Evolutionary conservation across 2,329 filamentous ascomycete genomes (phyloP).

Genomic region (Penicillium corylophilum): DNA sequence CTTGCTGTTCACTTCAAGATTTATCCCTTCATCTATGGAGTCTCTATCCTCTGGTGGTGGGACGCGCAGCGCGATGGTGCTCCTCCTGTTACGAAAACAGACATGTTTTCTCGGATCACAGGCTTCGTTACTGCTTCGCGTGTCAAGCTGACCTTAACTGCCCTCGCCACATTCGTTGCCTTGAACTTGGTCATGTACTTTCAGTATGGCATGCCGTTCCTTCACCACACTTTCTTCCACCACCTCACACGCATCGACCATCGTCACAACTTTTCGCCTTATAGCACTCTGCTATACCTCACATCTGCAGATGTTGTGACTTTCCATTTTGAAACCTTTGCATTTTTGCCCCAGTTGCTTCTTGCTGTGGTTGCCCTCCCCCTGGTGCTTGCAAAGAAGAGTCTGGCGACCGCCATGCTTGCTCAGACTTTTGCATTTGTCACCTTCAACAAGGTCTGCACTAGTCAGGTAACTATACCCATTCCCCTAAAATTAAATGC

Average conservation of each 20-base stretch:
- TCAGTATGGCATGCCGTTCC: slow-evolving; percentile 74
- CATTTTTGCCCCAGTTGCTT: slow-evolving; percentile 83
- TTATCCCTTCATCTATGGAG: slow-evolving; percentile 94
- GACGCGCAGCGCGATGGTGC: slow-evolving; percentile 26
- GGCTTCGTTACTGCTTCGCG: slow-evolving; percentile 42
- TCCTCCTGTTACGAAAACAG: background rate
- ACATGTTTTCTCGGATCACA: slow-evolving; percentile 18
- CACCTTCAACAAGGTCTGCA: slow-evolving; percentile 98
- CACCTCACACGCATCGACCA: slow-evolving; percentile 92
- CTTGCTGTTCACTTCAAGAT: slow-evolving; percentile 96
- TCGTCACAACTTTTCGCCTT: slow-evolving; percentile 96
- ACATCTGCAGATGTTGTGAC: slow-evolving; percentile 62
- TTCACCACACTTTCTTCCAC: slow-evolving; percentile 89
- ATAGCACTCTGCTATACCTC: slow-evolving; percentile 88
- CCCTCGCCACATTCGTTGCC: slow-evolving; percentile 68
- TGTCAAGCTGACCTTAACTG: slow-evolving; percentile 51
- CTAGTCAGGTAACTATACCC: slow-evolving; percentile 69
- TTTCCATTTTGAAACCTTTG: slow-evolving; percentile 67
- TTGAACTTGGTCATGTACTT: slow-evolving; percentile 79
- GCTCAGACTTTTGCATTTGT: slow-evolving; percentile 97
- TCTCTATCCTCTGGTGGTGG: slow-evolving; percentile 49
- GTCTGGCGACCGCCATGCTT: slow-evolving; percentile 80
- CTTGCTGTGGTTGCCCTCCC: slow-evolving; percentile 77
- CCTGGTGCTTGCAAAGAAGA: slow-evolving; percentile 72
- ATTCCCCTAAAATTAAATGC: background rate